These are phyloP conservation scores for Parathielavia hyrcaniae DNA, from an alignment of 495 filamentous ascomycete species.

Conservation along the genomic window DNA sequence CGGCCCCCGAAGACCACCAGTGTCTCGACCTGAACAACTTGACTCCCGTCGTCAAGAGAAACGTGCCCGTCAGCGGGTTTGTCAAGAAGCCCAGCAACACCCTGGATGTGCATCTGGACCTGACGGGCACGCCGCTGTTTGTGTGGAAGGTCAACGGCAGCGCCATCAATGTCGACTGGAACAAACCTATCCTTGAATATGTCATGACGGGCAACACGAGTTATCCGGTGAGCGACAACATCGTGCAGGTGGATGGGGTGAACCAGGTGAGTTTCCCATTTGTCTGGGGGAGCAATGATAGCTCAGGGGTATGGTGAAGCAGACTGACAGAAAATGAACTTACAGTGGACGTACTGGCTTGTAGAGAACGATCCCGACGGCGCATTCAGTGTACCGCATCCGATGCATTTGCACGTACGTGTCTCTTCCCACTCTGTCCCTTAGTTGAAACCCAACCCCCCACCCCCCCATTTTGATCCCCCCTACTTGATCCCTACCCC, in stretches of 20 bases:
- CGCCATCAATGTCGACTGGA: slow-evolving; percentile 41
- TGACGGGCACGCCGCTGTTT: slow-evolving; percentile 25
- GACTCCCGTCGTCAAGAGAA: slow-evolving; percentile 31
- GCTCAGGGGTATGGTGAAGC: too few relatives aligned
- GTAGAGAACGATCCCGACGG: slow-evolving; percentile 48
- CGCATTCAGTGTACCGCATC: slow-evolving; percentile 35
- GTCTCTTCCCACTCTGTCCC: neutral
- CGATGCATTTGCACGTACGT: slow-evolving; percentile 39
- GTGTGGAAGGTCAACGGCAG: slow-evolving; percentile 40
- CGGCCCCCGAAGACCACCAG: slow-evolving; percentile 23
- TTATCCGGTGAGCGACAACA: slow-evolving; percentile 36
- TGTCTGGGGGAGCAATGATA: too few relatives aligned
- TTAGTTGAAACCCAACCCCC: too few relatives aligned
- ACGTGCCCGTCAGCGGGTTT: slow-evolving; percentile 25
- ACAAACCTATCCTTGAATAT: slow-evolving; percentile 36
- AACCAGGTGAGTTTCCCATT: slow-evolving; percentile 22
- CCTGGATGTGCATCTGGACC: slow-evolving; percentile 26
- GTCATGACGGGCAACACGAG: slow-evolving; percentile 34
- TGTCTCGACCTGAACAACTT: slow-evolving; percentile 33
- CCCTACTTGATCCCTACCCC: neutral
- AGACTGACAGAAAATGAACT: too few relatives aligned
- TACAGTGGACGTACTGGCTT: slow-evolving; percentile 47
- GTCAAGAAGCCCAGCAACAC: slow-evolving; percentile 26
- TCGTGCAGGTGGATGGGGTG: slow-evolving; percentile 31
- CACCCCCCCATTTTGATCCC: too few relatives aligned